Evolutionary conservation across 352 stramenopile species (phyloP).

Genomic region (Pythium monospermum): DNA sequence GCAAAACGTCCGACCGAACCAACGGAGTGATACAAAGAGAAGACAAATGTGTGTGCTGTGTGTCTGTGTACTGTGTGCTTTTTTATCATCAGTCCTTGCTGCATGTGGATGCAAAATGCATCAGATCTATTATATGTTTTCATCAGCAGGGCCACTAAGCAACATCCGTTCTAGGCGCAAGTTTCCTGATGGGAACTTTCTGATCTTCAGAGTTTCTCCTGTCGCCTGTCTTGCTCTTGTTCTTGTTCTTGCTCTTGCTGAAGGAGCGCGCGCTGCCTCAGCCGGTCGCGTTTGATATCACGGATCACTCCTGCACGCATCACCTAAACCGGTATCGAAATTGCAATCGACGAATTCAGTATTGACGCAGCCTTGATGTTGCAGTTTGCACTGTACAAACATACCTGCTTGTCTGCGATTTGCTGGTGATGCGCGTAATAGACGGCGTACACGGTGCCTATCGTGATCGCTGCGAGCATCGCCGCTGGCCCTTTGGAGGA

Average conservation of each 20-base stretch:
- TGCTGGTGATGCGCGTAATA: slow-evolving; percentile 84
- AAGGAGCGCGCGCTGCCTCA: slow-evolving; percentile 43
- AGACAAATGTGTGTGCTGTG: too few relatives aligned
- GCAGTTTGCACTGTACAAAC: not conserved
- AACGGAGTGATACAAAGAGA: too few relatives aligned
- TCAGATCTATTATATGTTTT: too few relatives aligned
- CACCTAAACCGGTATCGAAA: slow-evolving; percentile 3
- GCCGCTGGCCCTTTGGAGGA: slow-evolving; percentile 43
- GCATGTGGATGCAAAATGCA: too few relatives aligned
- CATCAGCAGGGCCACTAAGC: too few relatives aligned
- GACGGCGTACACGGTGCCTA: slow-evolving; percentile 47
- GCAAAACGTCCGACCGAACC: too few relatives aligned
- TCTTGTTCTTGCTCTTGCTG: slow-evolving; percentile 30
- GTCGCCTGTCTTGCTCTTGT: slow-evolving; percentile 8
- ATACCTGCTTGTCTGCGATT: slow-evolving; percentile 60
- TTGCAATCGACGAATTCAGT: not conserved
- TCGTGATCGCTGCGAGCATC: slow-evolving; percentile 37
- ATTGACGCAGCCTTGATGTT: not conserved
- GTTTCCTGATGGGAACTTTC: too few relatives aligned
- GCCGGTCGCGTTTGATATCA: slow-evolving; percentile 71
- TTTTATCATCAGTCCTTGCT: too few relatives aligned
- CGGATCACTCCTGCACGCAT: slow-evolving; percentile 79
- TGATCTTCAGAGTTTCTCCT: too few relatives aligned
- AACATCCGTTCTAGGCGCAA: too few relatives aligned
- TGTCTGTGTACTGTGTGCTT: too few relatives aligned